Conservation (phyloP, 768 basidiomycete species). For the Leccinellum luteum region DNA sequence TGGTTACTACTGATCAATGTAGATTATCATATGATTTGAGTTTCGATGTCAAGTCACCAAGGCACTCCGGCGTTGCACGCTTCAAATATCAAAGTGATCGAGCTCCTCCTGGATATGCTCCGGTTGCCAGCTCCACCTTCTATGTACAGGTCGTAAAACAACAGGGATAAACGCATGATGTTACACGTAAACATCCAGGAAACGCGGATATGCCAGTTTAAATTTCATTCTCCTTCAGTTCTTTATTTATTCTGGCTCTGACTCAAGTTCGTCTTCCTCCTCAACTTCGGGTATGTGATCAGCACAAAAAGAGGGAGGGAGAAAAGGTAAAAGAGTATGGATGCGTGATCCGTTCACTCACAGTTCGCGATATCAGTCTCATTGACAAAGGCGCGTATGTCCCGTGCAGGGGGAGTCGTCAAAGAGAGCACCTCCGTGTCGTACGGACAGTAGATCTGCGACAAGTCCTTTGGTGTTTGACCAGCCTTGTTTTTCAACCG, state of each 20-base stretch:
- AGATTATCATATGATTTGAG: neutral
- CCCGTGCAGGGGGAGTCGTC: slow-evolving; percentile 20
- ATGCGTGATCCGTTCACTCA: neutral
- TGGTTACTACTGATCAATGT: neutral
- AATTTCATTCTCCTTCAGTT: neutral
- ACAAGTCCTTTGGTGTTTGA: slow-evolving; percentile 26
- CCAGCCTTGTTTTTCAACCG: slow-evolving; percentile 24
- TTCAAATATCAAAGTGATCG: neutral
- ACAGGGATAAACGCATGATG: neutral
- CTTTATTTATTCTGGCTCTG: neutral
- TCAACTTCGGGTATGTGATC: slow-evolving; percentile 4
- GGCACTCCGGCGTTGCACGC: neutral
- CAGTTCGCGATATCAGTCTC: slow-evolving; percentile 20
- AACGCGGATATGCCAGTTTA: neutral
- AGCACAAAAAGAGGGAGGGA: neutral
- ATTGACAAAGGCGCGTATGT: slow-evolving; percentile 6
- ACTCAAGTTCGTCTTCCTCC: neutral
- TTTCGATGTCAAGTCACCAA: neutral
- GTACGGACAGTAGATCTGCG: slow-evolving; percentile 17
- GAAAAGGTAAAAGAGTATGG: neutral
- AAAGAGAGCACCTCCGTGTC: slow-evolving; percentile 18
- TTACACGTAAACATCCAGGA: neutral
- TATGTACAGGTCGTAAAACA: neutral
- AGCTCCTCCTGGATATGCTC: neutral
- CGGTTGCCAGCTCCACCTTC: neutral